These are phyloP conservation scores for Aspergillus clavatus DNA, from an alignment of 2,329 filamentous ascomycete genomes.

Conservation along the genomic window DNA sequence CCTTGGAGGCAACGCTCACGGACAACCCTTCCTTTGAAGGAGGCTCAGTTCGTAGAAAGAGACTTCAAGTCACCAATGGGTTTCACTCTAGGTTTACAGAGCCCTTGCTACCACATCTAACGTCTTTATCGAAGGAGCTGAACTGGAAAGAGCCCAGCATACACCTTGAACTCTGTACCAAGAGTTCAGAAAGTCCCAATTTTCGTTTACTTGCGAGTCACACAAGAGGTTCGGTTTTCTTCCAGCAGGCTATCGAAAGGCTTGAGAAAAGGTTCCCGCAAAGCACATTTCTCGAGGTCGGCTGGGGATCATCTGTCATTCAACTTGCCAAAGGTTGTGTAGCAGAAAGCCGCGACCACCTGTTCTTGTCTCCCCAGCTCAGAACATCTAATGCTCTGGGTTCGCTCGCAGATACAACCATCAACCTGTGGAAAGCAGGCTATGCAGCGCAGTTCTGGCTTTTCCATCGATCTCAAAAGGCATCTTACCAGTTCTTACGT, in stretches of 20 bases:
- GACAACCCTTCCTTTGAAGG: slow-evolving; percentile 8
- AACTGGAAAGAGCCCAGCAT: too few relatives aligned
- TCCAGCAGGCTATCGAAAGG: slow-evolving; percentile 40
- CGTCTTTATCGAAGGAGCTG: too few relatives aligned
- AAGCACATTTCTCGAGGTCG: slow-evolving; percentile 40
- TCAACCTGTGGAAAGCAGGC: slow-evolving; percentile 40
- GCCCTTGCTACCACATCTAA: slow-evolving; percentile 24
- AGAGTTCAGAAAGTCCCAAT: slow-evolving; percentile 11
- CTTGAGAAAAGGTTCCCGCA: slow-evolving; percentile 22
- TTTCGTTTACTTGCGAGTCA: slow-evolving; percentile 32
- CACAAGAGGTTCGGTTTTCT: slow-evolving; percentile 43
- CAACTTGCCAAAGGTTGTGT: too few relatives aligned
- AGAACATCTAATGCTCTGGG: slow-evolving; percentile 8
- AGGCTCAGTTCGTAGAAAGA: slow-evolving; percentile 27
- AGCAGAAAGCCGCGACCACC: too few relatives aligned
- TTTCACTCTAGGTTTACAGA: slow-evolving; percentile 47
- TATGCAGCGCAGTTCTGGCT: slow-evolving; percentile 36
- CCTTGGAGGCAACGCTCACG: too few relatives aligned
- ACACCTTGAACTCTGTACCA: too few relatives aligned
- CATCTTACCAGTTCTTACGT: slow-evolving; percentile 20
- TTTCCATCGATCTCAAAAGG: slow-evolving; percentile 27
- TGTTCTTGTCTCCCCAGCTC: too few relatives aligned
- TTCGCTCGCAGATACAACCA: slow-evolving; percentile 24
- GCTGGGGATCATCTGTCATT: slow-evolving; percentile 34
- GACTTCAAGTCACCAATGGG: slow-evolving; percentile 44